These are phyloP conservation scores for Rosa multiflora DNA, from an alignment of 306 rosid genomes.

Conservation along the genomic window DNA sequence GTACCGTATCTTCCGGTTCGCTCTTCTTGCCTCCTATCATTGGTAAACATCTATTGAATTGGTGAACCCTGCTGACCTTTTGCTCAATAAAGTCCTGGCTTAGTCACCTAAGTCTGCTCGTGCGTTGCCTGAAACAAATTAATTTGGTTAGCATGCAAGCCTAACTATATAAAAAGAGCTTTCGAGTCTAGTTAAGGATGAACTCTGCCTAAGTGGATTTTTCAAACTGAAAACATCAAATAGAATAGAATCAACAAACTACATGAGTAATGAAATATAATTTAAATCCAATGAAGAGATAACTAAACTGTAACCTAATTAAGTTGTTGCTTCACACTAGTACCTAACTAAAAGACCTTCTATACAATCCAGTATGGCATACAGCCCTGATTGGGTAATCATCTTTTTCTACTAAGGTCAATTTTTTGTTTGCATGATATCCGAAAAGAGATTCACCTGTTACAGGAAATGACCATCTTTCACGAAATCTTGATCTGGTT, in stretches of 20 bases:
- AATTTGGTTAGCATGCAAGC: neutral
- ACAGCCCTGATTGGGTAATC: neutral
- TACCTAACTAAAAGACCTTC: neutral
- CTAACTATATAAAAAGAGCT: neutral
- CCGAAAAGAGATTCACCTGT: no score
- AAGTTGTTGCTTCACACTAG: neutral
- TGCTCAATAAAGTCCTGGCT: neutral
- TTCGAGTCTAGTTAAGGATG: neutral
- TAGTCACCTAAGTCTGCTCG: neutral
- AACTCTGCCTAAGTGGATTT: neutral
- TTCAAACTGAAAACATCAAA: neutral
- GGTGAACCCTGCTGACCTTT: neutral
- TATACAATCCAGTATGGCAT: neutral
- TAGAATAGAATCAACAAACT: neutral
- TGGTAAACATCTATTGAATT: conserved; percentile 60
- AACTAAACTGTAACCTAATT: neutral
- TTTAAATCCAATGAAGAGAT: neutral
- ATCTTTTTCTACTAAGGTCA: neutral
- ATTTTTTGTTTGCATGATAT: no score
- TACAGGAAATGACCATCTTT: no score
- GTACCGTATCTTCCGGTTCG: conserved; percentile 84
- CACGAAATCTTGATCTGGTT: no score
- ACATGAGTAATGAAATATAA: neutral
- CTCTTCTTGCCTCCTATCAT: conserved; percentile 67
- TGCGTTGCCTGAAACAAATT: neutral